Base-by-base conservation (phyloP, 2,329 filamentous ascomycete genomes). In the Emericellopsis atlantica region DNA sequence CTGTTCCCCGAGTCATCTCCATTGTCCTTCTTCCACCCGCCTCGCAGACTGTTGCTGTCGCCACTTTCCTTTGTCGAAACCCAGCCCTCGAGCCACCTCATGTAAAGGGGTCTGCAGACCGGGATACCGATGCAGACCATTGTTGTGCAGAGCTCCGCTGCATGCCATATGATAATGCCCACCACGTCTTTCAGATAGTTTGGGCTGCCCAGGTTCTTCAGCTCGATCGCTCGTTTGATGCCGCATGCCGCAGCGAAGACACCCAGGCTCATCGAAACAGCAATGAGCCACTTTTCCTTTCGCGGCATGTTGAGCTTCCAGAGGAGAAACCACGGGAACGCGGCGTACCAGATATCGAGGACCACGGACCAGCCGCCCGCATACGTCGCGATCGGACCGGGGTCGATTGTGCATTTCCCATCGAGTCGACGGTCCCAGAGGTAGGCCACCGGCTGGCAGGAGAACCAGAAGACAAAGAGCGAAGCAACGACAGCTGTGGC, bases 241-340 rank as follows among this genome's bases (percentile, higher is more conserved):
- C 55, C 54, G 8, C 52, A 57, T 0, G 47, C 49, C 14, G 50
- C 55, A 7, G 55, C 55, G 9, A 66, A 59, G 5, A 66, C 46
- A 5, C 64, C 64, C 4, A 67, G 45, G 36, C 65, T 67, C 35
- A 69, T 58, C 40, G 63, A 61, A 16, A 52, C 48, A 0, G 62
- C 56, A 8, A 68, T 58, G n/a, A 65, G 54, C 21, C 66, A 54
- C 49, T 66, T 68, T 34, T 69, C 65, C 14, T 61, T 55, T n/a
- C 50, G 57, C 12, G 61, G 60, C 62, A 69, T 68, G 26, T 64
- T 59, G 7, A 68, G 44, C 0, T 58, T 55, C 61, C 64, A 66
- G 18, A 68, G 57, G 7, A 68, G 54, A 1, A 64, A 52, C 63
- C 66, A 69, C 0, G 66, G 65, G 5, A 67, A 62, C 0, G 54